Conservation (phyloP, 2,329 filamentous ascomycete species). For the Macrophomina tecta region DNA sequence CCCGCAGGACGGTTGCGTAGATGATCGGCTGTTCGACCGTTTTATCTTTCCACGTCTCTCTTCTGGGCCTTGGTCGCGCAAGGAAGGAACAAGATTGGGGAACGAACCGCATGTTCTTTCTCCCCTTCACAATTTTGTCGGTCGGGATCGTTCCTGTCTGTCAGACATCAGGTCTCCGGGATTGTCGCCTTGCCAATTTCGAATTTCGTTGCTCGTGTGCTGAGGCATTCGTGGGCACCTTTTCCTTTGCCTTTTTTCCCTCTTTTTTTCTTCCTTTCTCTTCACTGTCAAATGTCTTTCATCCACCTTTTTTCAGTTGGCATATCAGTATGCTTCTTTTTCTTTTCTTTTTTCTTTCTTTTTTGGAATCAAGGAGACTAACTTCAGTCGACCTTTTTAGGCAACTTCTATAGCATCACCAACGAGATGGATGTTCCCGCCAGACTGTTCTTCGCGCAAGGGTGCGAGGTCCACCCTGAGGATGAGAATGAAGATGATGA, state of each 20-base stretch:
- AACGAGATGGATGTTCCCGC: conserved; percentile 77
- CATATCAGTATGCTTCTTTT: no score
- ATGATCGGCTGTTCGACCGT: neutral
- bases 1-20: neutral
- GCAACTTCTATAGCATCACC: conserved; percentile 89
- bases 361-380: neutral
- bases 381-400: conserved; percentile 53
- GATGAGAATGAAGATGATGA: no score
- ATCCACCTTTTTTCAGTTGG: no score
- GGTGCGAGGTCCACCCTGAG: conserved; percentile 61
- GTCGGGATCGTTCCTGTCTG: no score
- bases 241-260: neutral
- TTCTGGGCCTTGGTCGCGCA: no score
- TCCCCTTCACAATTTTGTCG: no score
- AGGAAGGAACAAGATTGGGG: no score
- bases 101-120: no score
- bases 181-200: no score
- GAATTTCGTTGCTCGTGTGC: neutral
- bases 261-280: conserved; percentile 6
- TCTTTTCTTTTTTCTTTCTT: no score
- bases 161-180: no score
- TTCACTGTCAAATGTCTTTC: neutral
- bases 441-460: conserved; percentile 91
- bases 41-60: neutral
- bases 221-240: neutral